A percentile compares a stretch with the other conserved stretches of the same genome.
phyloP scores from a whole-genome alignment of 208 protist genomes.

The Entamoeba invadens region DNA sequence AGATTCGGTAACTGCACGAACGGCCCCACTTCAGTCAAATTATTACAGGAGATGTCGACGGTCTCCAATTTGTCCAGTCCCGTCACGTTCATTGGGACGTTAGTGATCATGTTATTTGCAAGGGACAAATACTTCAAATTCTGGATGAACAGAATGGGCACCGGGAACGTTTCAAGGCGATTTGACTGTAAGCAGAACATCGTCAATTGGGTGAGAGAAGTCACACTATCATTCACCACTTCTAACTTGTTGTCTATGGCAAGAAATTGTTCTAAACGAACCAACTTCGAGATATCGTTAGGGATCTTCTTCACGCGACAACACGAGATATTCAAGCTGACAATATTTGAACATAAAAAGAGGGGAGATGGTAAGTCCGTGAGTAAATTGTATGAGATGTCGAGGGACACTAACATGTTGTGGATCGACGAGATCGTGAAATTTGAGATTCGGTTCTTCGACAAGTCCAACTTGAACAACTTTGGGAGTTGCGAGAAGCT shows the following conservation, averaged over 20 bases:
- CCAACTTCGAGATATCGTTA: background rate
- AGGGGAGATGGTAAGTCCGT: background rate
- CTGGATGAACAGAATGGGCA: background rate
- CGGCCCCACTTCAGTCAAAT: background rate
- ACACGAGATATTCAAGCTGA: background rate
- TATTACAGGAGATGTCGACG: background rate
- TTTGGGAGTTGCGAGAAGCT: background rate
- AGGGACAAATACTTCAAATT: background rate
- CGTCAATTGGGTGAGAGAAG: background rate
- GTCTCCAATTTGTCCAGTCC: background rate
- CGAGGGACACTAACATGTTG: background rate
- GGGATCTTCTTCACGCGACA: background rate
- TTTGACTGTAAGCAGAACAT: background rate
- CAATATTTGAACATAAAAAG: background rate
- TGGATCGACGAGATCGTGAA: background rate
- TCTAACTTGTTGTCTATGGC: background rate
- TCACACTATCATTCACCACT: background rate
- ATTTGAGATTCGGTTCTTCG: background rate
- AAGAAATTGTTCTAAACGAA: background rate
- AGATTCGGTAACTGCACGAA: background rate
- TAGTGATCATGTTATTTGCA: background rate
- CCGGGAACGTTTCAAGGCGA: background rate
- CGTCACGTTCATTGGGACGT: background rate
- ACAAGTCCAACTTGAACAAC: background rate
- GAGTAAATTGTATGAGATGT: background rate